Base-by-base conservation (phyloP, 2,329 filamentous ascomycete genomes). In the Aspergillus pseudoviridinutans region DNA sequence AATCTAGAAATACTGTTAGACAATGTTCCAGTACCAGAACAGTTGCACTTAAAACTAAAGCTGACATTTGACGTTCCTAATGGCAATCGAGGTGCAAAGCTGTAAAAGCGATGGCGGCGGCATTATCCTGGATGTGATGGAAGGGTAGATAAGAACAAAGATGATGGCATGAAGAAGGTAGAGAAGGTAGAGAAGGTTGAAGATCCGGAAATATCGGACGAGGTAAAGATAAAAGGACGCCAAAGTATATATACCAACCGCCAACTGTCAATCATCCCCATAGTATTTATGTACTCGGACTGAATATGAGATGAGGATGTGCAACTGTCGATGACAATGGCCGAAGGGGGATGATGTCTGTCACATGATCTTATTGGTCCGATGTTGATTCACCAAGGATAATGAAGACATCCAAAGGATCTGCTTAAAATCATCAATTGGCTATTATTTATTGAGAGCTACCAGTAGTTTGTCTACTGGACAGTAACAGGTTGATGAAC, bases 21-120 rank as follows among this genome's bases (percentile, higher is more conserved):
- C 17, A 25, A 22, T 27, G 44, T 32, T 35, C 14, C 24, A 17
- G n/a, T 7, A 25, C 44, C n/a, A 20, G 29, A 4, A 5, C 2
- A n/a, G 3, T 51, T 3, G 24, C 35, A 14, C 38, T 22, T 17
- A n/a, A 47, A 20, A 61, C 71, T 17, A n/a, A 47, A 20, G 61
- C 71, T 61, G 62, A 76, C 74, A 64, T 59, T 72, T 76, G 25
- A 72, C 67, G 56, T 74, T 71, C 55, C 69, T 71, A 56, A 75
- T 66, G 46, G 74, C 74, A 57, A 66, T 68, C 50, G 67, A 67
- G 35, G 66, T 74, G 53, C 71, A 68, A 58, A 76, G 65, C 53
- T 74, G 68, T 41, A 69, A 55, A 20, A 76, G 67, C 28, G 74
- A 72, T 32, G 68, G 70, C 55, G 68, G 64, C 44, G 69, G 68